A percentile compares a stretch with the other conserved stretches of the same genome.
Evolutionary conservation across 176 grass and related monocot genomes (phyloP).

Genomic region (Musa beccarii): DNA sequence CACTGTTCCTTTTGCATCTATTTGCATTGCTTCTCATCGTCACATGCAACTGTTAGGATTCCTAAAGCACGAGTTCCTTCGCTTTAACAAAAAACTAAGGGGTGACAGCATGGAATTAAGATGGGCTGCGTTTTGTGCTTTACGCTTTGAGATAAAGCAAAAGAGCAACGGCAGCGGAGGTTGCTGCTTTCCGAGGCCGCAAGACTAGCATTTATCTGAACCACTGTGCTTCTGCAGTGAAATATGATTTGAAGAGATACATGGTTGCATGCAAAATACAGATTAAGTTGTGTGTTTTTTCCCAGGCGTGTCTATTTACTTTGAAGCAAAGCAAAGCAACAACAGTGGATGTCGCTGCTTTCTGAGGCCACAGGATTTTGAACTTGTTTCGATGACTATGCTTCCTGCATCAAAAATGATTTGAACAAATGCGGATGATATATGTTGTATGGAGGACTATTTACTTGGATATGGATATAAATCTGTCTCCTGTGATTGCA

Average conservation of each 20-base stretch:
- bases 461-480: too few relatives aligned
- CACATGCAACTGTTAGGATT: slow-evolving; percentile 37
- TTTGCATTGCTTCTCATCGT: slow-evolving; percentile 24
- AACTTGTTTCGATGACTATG: not conserved
- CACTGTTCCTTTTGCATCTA: slow-evolving; percentile 4
- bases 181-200: too few relatives aligned
- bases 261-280: too few relatives aligned
- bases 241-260: too few relatives aligned
- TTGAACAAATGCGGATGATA: not conserved
- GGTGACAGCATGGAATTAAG: too few relatives aligned
- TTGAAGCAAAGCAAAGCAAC: not conserved
- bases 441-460: too few relatives aligned
- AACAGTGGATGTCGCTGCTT: not conserved
- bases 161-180: too few relatives aligned
- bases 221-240: too few relatives aligned
- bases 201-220: too few relatives aligned
- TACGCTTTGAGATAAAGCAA: too few relatives aligned
- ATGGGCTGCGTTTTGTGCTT: slow-evolving; percentile 20
- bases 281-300: too few relatives aligned
- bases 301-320: not conserved
- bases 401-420: not conserved
- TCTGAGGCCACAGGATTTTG: not conserved
- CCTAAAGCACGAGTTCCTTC: slow-evolving; percentile 39
- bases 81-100: slow-evolving; percentile 42
- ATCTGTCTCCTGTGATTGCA: not conserved